These are phyloP conservation scores for Phytophthora cactorum DNA, from an alignment of 352 stramenopile species.

Conservation along the genomic window DNA sequence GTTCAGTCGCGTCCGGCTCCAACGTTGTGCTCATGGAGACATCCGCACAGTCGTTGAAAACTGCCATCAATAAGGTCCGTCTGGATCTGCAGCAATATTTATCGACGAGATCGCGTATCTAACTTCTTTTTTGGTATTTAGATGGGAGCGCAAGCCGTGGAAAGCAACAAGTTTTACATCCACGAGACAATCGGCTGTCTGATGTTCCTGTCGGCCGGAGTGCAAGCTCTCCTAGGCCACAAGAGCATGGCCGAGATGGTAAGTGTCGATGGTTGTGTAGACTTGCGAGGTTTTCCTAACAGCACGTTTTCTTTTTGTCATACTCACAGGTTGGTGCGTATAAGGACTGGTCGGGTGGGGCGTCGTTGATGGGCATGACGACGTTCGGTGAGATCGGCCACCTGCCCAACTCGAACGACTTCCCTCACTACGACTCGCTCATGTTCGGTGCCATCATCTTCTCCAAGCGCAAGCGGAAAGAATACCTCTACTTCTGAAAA, in stretches of 20 bases:
- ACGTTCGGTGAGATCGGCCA: constrained; percentile 90
- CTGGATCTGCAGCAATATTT: neutral
- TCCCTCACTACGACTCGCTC: constrained; percentile 89
- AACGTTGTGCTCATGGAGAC: constrained; percentile 91
- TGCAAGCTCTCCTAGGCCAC: constrained; percentile 84
- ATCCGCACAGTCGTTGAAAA: constrained; percentile 80
- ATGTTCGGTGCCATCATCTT: constrained; percentile 91
- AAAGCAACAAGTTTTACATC: constrained; percentile 84
- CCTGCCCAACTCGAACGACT: constrained; percentile 78
- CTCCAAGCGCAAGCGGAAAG: constrained; percentile 83
- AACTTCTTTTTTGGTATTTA: constrained; percentile 23
- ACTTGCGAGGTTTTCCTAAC: neutral
- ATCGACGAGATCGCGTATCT: neutral
- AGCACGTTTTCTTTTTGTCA: neutral
- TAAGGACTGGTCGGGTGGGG: constrained; percentile 82
- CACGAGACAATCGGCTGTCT: constrained; percentile 84
- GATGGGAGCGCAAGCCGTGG: constrained; percentile 79
- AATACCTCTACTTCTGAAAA: constrained; percentile 71
- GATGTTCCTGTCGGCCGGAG: constrained; percentile 88
- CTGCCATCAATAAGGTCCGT: constrained; percentile 80
- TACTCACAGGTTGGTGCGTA: constrained; percentile 77
- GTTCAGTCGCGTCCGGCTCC: constrained; percentile 73
- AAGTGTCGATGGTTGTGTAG: constrained; percentile 2
- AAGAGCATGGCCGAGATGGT: constrained; percentile 92
- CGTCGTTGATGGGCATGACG: constrained; percentile 88